Evolutionary conservation across 2,329 filamentous ascomycete species (phyloP), one percentile per base, ranked within the genome.

Genomic region (Pseudofabraea citricarpa): DNA sequence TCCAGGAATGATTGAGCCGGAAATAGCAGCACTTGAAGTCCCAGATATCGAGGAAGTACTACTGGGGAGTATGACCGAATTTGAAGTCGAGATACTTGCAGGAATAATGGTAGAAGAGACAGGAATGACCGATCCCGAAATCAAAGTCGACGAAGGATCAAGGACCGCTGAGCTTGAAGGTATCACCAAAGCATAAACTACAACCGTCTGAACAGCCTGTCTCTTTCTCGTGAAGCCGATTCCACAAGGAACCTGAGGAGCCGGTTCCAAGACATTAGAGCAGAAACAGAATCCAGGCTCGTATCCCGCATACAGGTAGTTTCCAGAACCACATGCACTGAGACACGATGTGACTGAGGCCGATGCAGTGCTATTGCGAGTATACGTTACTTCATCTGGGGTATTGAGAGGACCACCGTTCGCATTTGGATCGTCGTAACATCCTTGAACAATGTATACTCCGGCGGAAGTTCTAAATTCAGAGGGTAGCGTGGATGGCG

Each of bases 251-350:
- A 37, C 35, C 5, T 23, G 35, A 10, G 20, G 10, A 13, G 35
- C 35, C 6, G 35, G 9, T 6, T 9, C 12, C 2, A 37, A 22
- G 15, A 12, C 19, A 23, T 37, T 37, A 24, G 16, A 13, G 15
- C 35, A 37, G 19, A 37, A 37, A 15, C 35, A 37, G n/a, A 21
- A 37, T 22, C 35, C 35, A 37, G 13, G 5, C 15, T 37, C 35
- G 15, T 37, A 37, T 5, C 35, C 35, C 3, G 35, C 15, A 22
- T 37, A 24, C 23, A 13, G 4, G 12, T 37, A 37, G 15, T 24
- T n/a, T 4, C 19, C 35, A n/a, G 18, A 10, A 6, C 18, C 35
- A 22, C 35, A 37, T 13, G 35, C 19, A 13, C 8, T 37, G n/a
- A 37, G 35, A 37, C 35, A 37, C 10, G 35, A 9, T 2, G 21